Conservation (phyloP, 1,284 basidiomycete species). For the Clitocybe nebularis region DNA sequence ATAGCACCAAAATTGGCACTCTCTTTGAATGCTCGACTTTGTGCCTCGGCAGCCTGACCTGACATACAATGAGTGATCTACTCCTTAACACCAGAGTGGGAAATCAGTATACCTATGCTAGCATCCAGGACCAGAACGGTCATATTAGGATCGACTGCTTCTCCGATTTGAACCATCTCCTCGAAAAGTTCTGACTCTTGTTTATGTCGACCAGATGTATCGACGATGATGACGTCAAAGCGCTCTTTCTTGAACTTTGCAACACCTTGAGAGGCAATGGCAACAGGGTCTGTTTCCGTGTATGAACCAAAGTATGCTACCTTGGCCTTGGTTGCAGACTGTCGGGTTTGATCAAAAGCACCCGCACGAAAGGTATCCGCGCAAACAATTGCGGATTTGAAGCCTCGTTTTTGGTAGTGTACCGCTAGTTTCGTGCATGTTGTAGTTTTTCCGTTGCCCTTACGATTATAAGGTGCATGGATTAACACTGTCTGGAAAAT, state of each 20-base stretch:
- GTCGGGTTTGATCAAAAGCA: constrained; percentile 97
- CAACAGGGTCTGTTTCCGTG: constrained; percentile 97
- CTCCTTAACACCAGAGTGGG: not conserved
- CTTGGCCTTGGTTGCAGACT: constrained; percentile 95
- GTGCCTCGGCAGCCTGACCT: constrained; percentile 97
- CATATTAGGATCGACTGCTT: constrained; percentile 93
- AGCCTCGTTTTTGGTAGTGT: constrained; percentile 95
- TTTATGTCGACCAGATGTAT: constrained; percentile 96
- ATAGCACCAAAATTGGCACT: constrained; percentile 98
- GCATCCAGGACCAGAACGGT: constrained; percentile 88
- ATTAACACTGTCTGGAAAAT: too few relatives aligned
- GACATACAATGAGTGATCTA: constrained; percentile 16
- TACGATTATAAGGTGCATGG: constrained; percentile 7
- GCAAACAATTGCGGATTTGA: constrained; percentile 98
- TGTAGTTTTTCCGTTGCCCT: constrained; percentile 98
- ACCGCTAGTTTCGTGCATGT: constrained; percentile 97
- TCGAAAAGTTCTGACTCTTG: constrained; percentile 96
- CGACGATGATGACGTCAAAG: constrained; percentile 99
- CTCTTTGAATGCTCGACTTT: constrained; percentile 96
- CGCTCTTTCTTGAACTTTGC: constrained; percentile 96
- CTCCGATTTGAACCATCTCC: constrained; percentile 97
- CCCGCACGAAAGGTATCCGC: constrained; percentile 99
- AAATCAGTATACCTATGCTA: constrained; percentile 60
- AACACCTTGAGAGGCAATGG: constrained; percentile 93
- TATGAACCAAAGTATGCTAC: constrained; percentile 99